These are phyloP conservation scores for Knoxia roxburghii DNA, from an alignment of 257 asterid genomes.

Conservation along the genomic window DNA sequence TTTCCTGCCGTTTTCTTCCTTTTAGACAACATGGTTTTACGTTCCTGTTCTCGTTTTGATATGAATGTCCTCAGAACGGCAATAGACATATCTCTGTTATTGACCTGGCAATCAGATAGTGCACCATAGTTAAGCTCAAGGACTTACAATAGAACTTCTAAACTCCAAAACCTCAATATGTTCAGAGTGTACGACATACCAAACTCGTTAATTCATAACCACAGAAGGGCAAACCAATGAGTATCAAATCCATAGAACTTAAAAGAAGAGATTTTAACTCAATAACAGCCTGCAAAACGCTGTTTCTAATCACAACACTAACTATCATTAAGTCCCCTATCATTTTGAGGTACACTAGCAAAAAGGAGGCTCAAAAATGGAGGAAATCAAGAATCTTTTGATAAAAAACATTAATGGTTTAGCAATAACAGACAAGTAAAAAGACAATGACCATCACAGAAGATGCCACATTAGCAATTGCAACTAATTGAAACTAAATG, in stretches of 20 bases:
- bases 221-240: not conserved
- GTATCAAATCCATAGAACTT: not conserved
- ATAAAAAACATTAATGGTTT: not conserved
- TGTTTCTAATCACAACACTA: not conserved
- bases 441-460: not conserved
- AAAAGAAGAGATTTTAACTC: not conserved
- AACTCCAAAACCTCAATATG: not conserved
- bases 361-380: not conserved
- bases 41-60: constrained; percentile 61
- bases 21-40: constrained; percentile 45
- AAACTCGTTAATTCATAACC: not conserved
- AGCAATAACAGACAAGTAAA: not conserved
- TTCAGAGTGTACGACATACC: not conserved
- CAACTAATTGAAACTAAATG: not conserved
- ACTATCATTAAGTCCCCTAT: not conserved
- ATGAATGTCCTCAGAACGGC: constrained; percentile 88
- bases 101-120: constrained; percentile 50
- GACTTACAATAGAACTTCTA: not conserved
- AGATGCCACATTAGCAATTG: not conserved
- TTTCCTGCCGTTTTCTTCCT: constrained; percentile 42
- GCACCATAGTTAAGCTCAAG: constrained; percentile 15
- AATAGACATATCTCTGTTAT: constrained; percentile 91
- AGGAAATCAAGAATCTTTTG: constrained; percentile 2
- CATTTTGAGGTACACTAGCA: not conserved
- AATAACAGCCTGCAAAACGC: not conserved